Evolutionary conservation across 257 asterid species (phyloP).

Genomic region (Ilex asprella): DNA sequence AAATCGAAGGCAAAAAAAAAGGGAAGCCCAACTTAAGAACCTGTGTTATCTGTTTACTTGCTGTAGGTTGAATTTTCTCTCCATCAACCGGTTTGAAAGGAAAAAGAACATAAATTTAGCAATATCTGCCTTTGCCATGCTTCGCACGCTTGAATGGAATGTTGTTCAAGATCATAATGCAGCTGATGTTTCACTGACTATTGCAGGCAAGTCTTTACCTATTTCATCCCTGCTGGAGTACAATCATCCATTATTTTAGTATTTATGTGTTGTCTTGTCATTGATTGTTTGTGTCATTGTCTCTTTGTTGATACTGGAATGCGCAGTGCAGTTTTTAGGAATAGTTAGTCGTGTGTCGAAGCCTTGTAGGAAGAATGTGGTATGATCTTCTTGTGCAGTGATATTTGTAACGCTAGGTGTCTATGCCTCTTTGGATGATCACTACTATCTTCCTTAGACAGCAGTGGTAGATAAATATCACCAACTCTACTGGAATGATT

Average conservation of each 20-base stretch:
- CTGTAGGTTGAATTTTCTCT: constrained; percentile 71
- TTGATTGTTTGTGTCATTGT: neutral
- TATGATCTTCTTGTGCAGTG: too few species aligned
- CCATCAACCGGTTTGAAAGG: constrained; percentile 96
- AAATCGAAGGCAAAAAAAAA: neutral
- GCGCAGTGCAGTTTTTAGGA: neutral
- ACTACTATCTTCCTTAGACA: too few species aligned
- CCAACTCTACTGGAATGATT: too few species aligned
- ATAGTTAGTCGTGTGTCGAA: neutral
- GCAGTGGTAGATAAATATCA: too few species aligned
- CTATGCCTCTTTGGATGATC: too few species aligned
- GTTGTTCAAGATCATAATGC: constrained; percentile 27
- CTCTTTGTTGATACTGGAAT: neutral
- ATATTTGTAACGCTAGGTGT: too few species aligned
- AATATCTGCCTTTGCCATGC: constrained; percentile 78
- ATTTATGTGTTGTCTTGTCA: neutral
- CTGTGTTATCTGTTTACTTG: constrained; percentile 3
- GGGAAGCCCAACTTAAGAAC: neutral
- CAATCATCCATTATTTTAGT: neutral
- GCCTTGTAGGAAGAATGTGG: neutral
- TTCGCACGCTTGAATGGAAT: constrained; percentile 31
- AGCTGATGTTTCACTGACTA: constrained; percentile 50
- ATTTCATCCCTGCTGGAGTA: neutral
- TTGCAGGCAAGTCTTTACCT: constrained; percentile 50
- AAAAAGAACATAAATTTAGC: constrained; percentile 92